Conservation (phyloP, 805 yeast genomes). For the Metschnikowia lochheadii region DNA sequence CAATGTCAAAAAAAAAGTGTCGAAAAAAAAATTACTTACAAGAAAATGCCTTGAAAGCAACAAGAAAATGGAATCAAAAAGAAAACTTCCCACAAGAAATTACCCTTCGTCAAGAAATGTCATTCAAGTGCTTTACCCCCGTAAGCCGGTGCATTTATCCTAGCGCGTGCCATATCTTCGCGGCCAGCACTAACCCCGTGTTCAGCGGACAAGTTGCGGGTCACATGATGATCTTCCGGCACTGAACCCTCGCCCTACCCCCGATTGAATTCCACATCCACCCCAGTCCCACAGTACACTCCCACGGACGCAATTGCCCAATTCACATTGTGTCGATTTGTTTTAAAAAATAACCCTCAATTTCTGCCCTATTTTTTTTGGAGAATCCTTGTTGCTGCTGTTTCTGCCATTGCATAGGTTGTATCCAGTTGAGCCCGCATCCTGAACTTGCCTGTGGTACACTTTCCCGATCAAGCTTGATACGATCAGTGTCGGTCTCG, state of each 20-base stretch:
- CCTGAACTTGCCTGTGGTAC: not conserved
- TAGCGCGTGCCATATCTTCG: not conserved
- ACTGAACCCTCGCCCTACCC: slow-evolving; percentile 1
- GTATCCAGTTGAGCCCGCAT: not conserved
- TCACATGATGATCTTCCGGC: slow-evolving; percentile 2
- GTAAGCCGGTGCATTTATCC: not conserved
- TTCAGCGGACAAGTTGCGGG: not conserved
- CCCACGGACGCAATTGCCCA: not conserved
- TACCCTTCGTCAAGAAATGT: no score
- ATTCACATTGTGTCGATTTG: not conserved
- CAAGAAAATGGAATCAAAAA: no score
- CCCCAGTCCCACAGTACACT: not conserved
- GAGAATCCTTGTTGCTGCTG: not conserved
- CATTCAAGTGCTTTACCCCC: no score
- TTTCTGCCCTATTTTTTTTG: not conserved
- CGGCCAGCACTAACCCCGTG: slow-evolving; percentile 2
- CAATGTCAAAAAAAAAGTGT: no score
- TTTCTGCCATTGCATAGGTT: not conserved
- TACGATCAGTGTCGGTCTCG: not conserved
- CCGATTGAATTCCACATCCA: not conserved
- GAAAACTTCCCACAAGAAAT: no score
- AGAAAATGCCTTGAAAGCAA: no score
- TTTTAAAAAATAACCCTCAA: no score
- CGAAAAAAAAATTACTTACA: no score
- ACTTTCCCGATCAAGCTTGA: not conserved